A percentile compares a stretch with the other conserved stretches of the same genome.
These are phyloP conservation scores for Talaromyces marneffei DNA, from an alignment of 2,329 filamentous ascomycete species.

Conservation along the genomic window DNA sequence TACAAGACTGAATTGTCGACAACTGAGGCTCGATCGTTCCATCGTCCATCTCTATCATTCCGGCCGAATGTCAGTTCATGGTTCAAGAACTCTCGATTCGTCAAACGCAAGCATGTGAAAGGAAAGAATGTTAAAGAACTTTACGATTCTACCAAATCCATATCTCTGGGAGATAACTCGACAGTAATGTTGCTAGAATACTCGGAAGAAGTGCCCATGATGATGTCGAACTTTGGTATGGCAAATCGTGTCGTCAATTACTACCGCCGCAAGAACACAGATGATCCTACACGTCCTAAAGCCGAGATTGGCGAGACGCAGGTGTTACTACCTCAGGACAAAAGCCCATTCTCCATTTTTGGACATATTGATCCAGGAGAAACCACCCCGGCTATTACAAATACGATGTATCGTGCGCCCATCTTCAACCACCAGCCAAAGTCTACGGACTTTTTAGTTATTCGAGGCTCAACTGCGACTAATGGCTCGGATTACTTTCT, in stretches of 20 bases:
- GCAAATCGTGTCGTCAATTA: conserved; percentile 94
- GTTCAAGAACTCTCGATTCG: conserved; percentile 64
- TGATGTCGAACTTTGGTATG: conserved; percentile 96
- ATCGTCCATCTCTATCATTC: conserved; percentile 72
- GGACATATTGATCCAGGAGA: conserved; percentile 88
- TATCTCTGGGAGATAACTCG: conserved; percentile 84
- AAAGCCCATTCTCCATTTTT: conserved; percentile 92
- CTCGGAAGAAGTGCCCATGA: conserved; percentile 84
- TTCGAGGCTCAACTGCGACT: conserved; percentile 72
- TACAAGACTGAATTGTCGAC: conserved; percentile 78
- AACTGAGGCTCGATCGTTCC: conserved; percentile 72
- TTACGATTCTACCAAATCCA: conserved; percentile 72
- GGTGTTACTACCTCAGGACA: conserved; percentile 84
- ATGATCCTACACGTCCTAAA: conserved; percentile 71
- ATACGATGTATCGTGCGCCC: conserved; percentile 90
- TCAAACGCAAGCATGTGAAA: conserved; percentile 78
- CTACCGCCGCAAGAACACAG: conserved; percentile 76
- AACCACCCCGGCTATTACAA: conserved; percentile 83
- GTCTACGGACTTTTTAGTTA: conserved; percentile 76
- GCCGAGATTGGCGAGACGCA: conserved; percentile 81
- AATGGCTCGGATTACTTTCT: conserved; percentile 76
- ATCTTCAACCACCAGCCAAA: conserved; percentile 81
- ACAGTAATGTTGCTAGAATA: conserved; percentile 87
- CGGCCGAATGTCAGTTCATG: conserved; percentile 63
- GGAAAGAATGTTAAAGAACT: conserved; percentile 71